Evolutionary conservation across 495 filamentous ascomycete species (phyloP), one percentile per base, ranked within the genome.

Genomic region (Penicillium soppii): DNA sequence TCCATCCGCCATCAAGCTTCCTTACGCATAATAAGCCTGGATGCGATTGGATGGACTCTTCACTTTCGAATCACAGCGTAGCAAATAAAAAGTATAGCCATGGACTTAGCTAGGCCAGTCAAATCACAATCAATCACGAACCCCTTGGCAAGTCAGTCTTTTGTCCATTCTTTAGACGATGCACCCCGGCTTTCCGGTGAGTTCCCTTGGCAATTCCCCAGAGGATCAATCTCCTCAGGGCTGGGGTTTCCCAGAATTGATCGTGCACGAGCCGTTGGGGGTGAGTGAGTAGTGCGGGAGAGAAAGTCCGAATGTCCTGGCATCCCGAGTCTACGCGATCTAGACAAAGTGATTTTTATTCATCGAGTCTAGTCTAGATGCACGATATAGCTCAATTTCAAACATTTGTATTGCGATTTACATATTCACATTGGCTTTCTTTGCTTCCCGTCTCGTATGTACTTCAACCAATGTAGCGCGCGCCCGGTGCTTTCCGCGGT

Each of bases 401-500:
- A 17, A 45, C 3, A 40, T 10, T 40, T 22, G 12, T 17, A 20
- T 25, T 16, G 5, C 19, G 17, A 23, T 35, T 33, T 20, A 17
- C 19, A 16, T 26, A 32, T 30, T 22, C 3, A 45, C 19, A 33
- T 21, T n/a, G 25, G 9, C 17, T 40, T 19, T 15, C 30, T 21
- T 40, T 35, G n/a, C 30, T 10, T 20, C 27, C 43, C 47, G 47
- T 56, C 43, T 51, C 53, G 36, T 51, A 36, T 56, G 44, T 20
- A 36, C 29, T 25, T 39, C 17, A 27, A 46, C 30, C 45, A 44
- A 48, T 35, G 47, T 32, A 9, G 32, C 52, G 41, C 48, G 55
- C 58, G 32, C 54, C 48, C 52, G 55, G 58, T 58, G 61, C 61
- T 56, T 65, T 59, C 55, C 58, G 61, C 61, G 61, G 55, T 30